Conservation (phyloP, 75 land plant species). For the Azolla pinnata region DNA sequence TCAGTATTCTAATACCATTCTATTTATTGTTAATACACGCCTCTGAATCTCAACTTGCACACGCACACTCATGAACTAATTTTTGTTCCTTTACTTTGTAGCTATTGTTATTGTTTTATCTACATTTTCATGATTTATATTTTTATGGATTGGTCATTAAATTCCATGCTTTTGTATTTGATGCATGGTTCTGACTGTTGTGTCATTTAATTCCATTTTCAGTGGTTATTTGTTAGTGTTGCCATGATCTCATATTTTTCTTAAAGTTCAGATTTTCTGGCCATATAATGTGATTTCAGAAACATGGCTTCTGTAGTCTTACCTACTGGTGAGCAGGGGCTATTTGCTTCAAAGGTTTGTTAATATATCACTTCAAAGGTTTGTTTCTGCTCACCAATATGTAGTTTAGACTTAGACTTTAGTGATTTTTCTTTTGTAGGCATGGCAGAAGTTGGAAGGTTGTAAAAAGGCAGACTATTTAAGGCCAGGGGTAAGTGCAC, state of each 20-base stretch:
- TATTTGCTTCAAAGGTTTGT: constrained; percentile 38
- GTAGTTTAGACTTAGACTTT: background rate
- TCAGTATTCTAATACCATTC: too few relatives aligned
- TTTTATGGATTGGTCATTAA: too few relatives aligned
- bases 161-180: background rate
- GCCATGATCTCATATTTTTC: background rate
- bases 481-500: constrained; percentile 65
- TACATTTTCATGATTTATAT: too few relatives aligned
- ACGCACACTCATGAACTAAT: too few relatives aligned
- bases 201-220: background rate
- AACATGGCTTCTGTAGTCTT: constrained; percentile 17
- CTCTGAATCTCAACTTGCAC: too few relatives aligned
- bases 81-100: too few relatives aligned
- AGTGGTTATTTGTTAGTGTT: background rate
- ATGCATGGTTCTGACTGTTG: background rate
- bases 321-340: constrained; percentile 16
- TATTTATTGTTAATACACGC: too few relatives aligned
- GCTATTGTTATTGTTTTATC: too few relatives aligned
- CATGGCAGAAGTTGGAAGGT: constrained; percentile 48
- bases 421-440: constrained; percentile 30
- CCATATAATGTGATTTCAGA: constrained; percentile 17
- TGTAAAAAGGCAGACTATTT: constrained; percentile 31
- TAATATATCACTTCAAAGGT: background rate
- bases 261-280: background rate
- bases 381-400: background rate